phyloP scores from a whole-genome alignment of 495 filamentous ascomycete genomes.

The Aspergillus indologenus region DNA sequence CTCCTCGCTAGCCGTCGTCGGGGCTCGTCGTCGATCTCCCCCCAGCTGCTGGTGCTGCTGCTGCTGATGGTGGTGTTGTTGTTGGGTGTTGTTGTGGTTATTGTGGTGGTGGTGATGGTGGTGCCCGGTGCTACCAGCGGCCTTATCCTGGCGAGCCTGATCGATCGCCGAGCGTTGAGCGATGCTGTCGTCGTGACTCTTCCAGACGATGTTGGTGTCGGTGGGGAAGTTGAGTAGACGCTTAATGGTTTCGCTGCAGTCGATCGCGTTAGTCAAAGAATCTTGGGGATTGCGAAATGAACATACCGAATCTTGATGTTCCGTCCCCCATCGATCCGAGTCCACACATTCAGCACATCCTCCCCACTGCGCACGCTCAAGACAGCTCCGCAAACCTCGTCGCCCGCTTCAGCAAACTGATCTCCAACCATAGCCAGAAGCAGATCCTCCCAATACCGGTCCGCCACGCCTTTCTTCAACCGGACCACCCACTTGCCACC shows the following conservation, averaged over 20 bases:
- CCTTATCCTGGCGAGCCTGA: conserved; percentile 77
- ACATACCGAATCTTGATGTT: conserved; percentile 95
- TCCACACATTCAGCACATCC: conserved; percentile 97
- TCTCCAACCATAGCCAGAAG: conserved; percentile 88
- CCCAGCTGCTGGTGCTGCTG: conserved; percentile 34
- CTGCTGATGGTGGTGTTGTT: conserved; percentile 11
- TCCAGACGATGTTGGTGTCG: conserved; percentile 91
- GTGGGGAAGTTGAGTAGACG: conserved; percentile 77
- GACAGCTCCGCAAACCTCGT: conserved; percentile 93
- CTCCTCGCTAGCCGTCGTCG: conserved; percentile 41
- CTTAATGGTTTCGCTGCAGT: conserved; percentile 81
- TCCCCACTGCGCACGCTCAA: conserved; percentile 92
- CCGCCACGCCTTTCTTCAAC: conserved; percentile 92
- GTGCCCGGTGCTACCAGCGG: conserved; percentile 44
- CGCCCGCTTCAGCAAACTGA: conserved; percentile 88
- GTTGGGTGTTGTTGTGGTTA: conserved; percentile 24
- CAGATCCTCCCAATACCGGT: conserved; percentile 97
- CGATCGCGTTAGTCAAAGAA: conserved; percentile 9
- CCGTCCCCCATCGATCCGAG: conserved; percentile 81
- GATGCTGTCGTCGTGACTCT: conserved; percentile 82
- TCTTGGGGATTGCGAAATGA: neutral
- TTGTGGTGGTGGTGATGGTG: conserved; percentile 31
- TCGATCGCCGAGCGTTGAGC: conserved; percentile 78
- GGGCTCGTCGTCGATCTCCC: conserved; percentile 43
- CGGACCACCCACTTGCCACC: conserved; percentile 97